Evolutionary conservation across 768 basidiomycete genomes (phyloP).

Genomic region (Suillus americanus): DNA sequence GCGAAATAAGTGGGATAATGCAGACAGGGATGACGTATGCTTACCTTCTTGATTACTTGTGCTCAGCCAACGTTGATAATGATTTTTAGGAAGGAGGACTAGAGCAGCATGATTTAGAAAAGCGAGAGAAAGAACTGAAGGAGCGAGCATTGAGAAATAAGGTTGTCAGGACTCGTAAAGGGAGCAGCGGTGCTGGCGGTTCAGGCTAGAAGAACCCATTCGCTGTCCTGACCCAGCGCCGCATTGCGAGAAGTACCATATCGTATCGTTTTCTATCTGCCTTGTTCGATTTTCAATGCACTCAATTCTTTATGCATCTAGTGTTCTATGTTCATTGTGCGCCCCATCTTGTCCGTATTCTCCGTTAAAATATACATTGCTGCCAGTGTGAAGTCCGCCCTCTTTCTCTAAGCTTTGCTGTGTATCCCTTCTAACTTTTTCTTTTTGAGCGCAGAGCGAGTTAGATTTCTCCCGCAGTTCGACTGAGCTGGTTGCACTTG

Average conservation of each 20-base stretch:
- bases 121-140: slow-evolving; percentile 76
- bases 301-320: slow-evolving; percentile 1
- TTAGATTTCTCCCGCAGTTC: neutral
- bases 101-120: slow-evolving; percentile 49
- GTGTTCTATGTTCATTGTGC: neutral
- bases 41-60: neutral
- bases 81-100: slow-evolving; percentile 18
- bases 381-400: neutral
- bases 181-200: slow-evolving; percentile 25
- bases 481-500: neutral
- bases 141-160: slow-evolving; percentile 83
- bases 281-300: neutral
- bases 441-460: neutral
- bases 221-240: no score
- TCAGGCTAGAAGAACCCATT: slow-evolving; percentile 1
- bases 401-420: neutral
- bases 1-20: slow-evolving; percentile 54
- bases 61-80: neutral
- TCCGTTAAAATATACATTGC: neutral
- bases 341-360: neutral
- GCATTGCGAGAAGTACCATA: neutral
- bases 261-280: neutral
- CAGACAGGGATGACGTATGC: slow-evolving; percentile 12
- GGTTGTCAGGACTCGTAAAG: slow-evolving; percentile 71
- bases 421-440: neutral